These are phyloP conservation scores for Volvox reticuliferus DNA, from an alignment of 139 green algal species.

Conservation along the genomic window DNA sequence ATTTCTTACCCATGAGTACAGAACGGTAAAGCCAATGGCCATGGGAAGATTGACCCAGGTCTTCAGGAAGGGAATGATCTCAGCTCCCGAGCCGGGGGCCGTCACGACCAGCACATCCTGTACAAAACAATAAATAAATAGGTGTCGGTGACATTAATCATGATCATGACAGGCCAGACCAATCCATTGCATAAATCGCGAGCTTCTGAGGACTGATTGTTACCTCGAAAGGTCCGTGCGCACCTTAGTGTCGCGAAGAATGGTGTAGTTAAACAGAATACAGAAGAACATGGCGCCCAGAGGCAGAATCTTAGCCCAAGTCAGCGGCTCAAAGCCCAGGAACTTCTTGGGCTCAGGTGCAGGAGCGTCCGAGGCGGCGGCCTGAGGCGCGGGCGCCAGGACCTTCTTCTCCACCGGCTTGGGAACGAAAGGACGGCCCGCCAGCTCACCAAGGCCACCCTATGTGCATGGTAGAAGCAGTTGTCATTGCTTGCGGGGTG, in stretches of 20 bases:
- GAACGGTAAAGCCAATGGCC: constrained; percentile 95
- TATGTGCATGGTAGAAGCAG: background rate
- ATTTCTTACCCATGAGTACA: constrained; percentile 87
- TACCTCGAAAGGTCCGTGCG: background rate
- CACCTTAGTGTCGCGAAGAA: constrained; percentile 98
- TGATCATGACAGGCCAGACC: too few species aligned
- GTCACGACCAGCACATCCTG: constrained; percentile 99
- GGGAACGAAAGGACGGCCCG: constrained; percentile 15
- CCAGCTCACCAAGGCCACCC: constrained; percentile 37
- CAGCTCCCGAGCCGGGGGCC: constrained; percentile 94
- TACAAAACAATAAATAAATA: background rate
- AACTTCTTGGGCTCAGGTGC: constrained; percentile 65
- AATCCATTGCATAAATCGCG: too few species aligned
- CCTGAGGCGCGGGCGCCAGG: constrained; percentile 40
- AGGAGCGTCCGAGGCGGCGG: constrained; percentile 36
- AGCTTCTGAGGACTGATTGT: background rate
- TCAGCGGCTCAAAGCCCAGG: constrained; percentile 71
- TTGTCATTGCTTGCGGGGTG: background rate
- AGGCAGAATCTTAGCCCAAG: constrained; percentile 93
- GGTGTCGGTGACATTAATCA: too few species aligned
- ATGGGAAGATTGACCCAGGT: constrained; percentile 97
- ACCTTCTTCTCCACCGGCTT: constrained; percentile 51
- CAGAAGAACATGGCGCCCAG: constrained; percentile 99
- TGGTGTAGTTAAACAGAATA: constrained; percentile 99
- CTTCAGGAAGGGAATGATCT: constrained; percentile 99